Evolutionary conservation across 345 rosid genomes (phyloP), one percentile per base, ranked within the genome.

Genomic region (Eucalyptus microcorys): DNA sequence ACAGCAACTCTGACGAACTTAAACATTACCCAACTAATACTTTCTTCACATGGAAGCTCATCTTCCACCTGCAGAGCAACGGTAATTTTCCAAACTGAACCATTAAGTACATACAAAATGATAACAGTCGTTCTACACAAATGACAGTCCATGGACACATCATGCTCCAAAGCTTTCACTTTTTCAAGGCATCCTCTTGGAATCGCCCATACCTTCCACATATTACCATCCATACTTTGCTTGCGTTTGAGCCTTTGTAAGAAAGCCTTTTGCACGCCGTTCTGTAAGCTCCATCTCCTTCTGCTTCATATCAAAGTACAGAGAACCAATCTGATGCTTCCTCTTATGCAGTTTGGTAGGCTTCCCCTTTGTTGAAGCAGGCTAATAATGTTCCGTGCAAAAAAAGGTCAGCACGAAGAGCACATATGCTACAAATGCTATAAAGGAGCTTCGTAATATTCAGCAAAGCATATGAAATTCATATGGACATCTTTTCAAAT

Each of bases 311-410:
- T 98, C 99, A 71, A 57, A 92, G 91, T 86, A 95, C 76, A 98
- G 90, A 14, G 99, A 90, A 30, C 97, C 94, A 45, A 98, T 98
- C 89, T 97, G 99, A 95, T 97, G 99, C 94, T 98, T 98, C 94
- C 99, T 96, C 95, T 97, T 97, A 93, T 97, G 99, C 89, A 98
- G 96, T 89, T 98, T 98, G 3, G 96, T 48, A 52, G 98, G 98
- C 91, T 98, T 96, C 88, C 98, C 99, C 87, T 97, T 96, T 0
- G 96, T 68, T 45, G 99, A 95, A 90, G 91, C 95, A 21, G 98
- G 97, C 99, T 98, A 88, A 91, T 88, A 57, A 76, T 80, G 40
- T n/a, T 48, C 88, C 22, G 86, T 50, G n/a, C 68, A 55, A n/a
- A 14, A 66, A 27, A 12, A 61, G 48, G 14, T 24, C 42, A 83